Percentiles rank a stretch among this genome's conserved stretches.
Conservation (phyloP, 2,329 filamentous ascomycete genomes). For the Paraconiothyrium brasiliense region DNA sequence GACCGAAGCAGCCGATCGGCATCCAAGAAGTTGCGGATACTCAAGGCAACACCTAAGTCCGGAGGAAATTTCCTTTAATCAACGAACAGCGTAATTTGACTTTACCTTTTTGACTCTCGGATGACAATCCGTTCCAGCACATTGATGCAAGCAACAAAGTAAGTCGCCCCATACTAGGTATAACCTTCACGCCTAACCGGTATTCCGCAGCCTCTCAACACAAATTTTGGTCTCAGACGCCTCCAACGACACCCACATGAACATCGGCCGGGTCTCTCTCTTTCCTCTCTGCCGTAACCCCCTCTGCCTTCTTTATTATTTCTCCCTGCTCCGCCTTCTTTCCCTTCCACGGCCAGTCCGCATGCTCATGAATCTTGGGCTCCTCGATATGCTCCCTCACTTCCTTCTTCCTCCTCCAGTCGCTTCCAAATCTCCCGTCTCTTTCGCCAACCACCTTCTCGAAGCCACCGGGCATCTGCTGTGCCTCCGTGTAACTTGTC, state of each 20-base stretch:
- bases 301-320: conserved; percentile 6
- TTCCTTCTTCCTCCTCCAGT: conserved; percentile 62
- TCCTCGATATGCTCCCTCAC: conserved; percentile 62
- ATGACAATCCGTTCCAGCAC: not conserved
- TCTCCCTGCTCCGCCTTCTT: conserved; percentile 4
- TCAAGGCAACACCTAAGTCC: not conserved
- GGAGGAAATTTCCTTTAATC: not conserved
- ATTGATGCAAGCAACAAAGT: not conserved
- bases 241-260: conserved; percentile 4
- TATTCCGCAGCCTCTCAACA: not conserved
- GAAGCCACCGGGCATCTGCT: conserved; percentile 57
- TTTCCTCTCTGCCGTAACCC: not conserved
- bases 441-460: conserved; percentile 59
- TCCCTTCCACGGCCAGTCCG: conserved; percentile 59
- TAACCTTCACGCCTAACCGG: not conserved
- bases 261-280: not conserved
- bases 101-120: not conserved
- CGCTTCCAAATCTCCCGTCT: conserved; percentile 63
- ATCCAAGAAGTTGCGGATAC: conserved; percentile 44
- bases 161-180: not conserved
- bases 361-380: conserved; percentile 59
- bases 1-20: conserved; percentile 25
- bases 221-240: not conserved
- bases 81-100: not conserved
- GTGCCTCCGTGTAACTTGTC: conserved; percentile 66